A percentile compares a stretch with the other conserved stretches of the same genome.
These are phyloP conservation scores for Fusarium subtropicale DNA, from an alignment of 2,329 filamentous ascomycete genomes.

Conservation along the genomic window DNA sequence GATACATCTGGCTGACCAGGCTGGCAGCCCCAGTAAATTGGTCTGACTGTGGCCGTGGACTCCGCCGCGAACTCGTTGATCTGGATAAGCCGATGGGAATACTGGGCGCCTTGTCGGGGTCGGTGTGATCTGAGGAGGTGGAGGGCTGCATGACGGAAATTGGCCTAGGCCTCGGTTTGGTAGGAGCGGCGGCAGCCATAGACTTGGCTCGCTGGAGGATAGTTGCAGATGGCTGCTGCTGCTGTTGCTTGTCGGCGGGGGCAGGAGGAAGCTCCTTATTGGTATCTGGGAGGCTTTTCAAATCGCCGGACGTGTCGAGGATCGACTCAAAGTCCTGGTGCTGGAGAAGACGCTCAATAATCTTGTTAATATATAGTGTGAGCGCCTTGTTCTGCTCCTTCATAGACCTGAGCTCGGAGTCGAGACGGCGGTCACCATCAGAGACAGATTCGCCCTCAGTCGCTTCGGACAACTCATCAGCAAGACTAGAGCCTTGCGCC, in stretches of 20 bases:
- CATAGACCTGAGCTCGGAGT: slow-evolving; percentile 80
- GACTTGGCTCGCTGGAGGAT: slow-evolving; percentile 72
- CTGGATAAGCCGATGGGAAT: slow-evolving; percentile 75
- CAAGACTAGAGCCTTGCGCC: slow-evolving; percentile 69
- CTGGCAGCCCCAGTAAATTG: slow-evolving; percentile 73
- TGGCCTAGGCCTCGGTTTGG: slow-evolving; percentile 64
- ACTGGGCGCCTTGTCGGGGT: slow-evolving; percentile 79
- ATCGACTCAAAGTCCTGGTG: slow-evolving; percentile 97
- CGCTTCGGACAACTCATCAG: slow-evolving; percentile 85
- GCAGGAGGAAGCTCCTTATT: slow-evolving; percentile 90
- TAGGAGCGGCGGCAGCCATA: slow-evolving; percentile 64
- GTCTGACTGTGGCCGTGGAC: slow-evolving; percentile 70
- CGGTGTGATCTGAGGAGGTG: slow-evolving; percentile 61
- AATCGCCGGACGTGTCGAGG: slow-evolving; percentile 79
- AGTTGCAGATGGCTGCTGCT: slow-evolving; percentile 56
- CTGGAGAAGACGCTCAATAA: slow-evolving; percentile 93
- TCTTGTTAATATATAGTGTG: slow-evolving; percentile 98
- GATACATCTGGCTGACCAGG: slow-evolving; percentile 91
- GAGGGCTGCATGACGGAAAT: slow-evolving; percentile 66
- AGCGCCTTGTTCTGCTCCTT: slow-evolving; percentile 98
- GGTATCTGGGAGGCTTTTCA: slow-evolving; percentile 59
- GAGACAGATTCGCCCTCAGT: slow-evolving; percentile 66
- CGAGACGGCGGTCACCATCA: slow-evolving; percentile 74
- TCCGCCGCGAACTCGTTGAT: slow-evolving; percentile 64
- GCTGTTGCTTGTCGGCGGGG: slow-evolving; percentile 53